Evolutionary conservation across 768 basidiomycete genomes (phyloP).

Genomic region (Hypholoma sublateritium): DNA sequence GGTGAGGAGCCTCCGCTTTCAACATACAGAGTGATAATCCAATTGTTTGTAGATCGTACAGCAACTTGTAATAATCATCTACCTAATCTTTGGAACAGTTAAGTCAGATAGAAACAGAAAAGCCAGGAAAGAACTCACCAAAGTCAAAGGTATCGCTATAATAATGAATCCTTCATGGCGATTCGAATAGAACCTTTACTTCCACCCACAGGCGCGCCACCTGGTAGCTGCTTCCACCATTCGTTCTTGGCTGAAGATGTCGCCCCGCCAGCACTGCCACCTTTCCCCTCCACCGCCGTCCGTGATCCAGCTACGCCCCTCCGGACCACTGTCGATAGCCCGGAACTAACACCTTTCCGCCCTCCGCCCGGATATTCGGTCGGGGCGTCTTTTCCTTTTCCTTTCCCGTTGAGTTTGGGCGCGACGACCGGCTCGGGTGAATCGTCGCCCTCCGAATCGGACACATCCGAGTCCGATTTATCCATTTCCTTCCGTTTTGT

Average conservation of each 20-base stretch:
- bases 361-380: constrained; percentile 48
- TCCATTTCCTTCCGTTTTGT: constrained; percentile 11
- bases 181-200: constrained; percentile 17
- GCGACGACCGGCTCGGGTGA: constrained; percentile 13
- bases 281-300: neutral
- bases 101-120: no score
- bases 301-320: constrained; percentile 18
- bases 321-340: constrained; percentile 51
- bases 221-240: constrained; percentile 49
- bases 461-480: constrained; percentile 3
- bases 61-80: no score
- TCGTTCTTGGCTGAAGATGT: constrained; percentile 22
- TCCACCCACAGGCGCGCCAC: constrained; percentile 3
- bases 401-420: constrained; percentile 9
- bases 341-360: constrained; percentile 64
- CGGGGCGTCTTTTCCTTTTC: constrained; percentile 8
- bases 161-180: neutral
- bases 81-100: no score
- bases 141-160: neutral
- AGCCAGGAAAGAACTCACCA: neutral
- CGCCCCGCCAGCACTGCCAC: constrained; percentile 4
- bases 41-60: no score
- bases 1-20: no score
- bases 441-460: constrained; percentile 5
- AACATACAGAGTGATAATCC: no score